Evolutionary conservation across 2,329 filamentous ascomycete species (phyloP).

Genomic region (Aplosporella prunicola): DNA sequence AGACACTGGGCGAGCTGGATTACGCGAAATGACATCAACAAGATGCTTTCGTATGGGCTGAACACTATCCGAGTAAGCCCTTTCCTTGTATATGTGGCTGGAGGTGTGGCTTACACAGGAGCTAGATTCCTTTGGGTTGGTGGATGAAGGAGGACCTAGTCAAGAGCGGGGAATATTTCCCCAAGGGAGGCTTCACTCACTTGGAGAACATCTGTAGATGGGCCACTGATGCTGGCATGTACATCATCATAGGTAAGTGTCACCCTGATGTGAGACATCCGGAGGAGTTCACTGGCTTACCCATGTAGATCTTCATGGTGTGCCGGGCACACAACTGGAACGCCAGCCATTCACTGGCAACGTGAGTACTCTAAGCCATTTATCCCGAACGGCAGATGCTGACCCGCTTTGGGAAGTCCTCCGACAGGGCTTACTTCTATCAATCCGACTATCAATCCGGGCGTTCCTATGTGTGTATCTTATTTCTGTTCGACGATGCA

Average conservation of each 20-base stretch:
- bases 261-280: neutral
- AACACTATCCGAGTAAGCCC: constrained; percentile 42
- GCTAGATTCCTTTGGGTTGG: constrained; percentile 43
- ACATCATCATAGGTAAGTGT: constrained; percentile 39
- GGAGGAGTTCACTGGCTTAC: neutral
- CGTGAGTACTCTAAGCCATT: constrained; percentile 13
- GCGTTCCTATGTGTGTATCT: constrained; percentile 35
- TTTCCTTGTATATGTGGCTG: neutral
- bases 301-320: constrained; percentile 32
- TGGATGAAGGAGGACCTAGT: constrained; percentile 46
- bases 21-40: constrained; percentile 38
- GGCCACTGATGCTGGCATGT: constrained; percentile 41
- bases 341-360: constrained; percentile 41
- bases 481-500: too few species aligned
- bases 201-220: constrained; percentile 39
- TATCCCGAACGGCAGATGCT: neutral
- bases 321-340: constrained; percentile 40
- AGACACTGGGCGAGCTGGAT: constrained; percentile 45
- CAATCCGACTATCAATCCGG: constrained; percentile 44
- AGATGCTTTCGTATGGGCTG: constrained; percentile 42
- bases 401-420: neutral
- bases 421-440: constrained; percentile 41
- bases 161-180: constrained; percentile 41
- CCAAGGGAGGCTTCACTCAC: constrained; percentile 38
- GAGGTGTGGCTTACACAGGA: neutral